Evolutionary conservation across 495 filamentous ascomycete species (phyloP), one percentile per base, ranked within the genome.

Genomic region (Neurospora sp.): DNA sequence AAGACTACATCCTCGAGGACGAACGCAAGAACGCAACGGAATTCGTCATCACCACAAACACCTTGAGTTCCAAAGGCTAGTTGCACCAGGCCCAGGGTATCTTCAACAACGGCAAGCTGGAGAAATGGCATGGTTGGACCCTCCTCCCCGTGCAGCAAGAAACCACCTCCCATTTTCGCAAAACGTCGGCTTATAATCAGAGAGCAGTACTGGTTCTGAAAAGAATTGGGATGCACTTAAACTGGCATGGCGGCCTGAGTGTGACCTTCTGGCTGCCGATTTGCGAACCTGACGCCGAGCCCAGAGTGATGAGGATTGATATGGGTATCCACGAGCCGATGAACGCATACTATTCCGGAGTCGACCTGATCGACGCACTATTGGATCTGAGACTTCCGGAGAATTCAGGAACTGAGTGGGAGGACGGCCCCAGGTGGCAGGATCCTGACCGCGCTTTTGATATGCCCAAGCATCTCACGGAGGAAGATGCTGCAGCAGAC

Each of bases 51-150:
- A 66, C 27, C 31, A 66, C 54, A 2, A 37, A 66, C 3, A 31
- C 54, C 54, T 31, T 66, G 54, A 66, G 54, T 66, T 4, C 54
- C 54, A 66, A 18, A 18, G 54, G 54, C 27, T 66, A 66, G 54
- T 66, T 66, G 54, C 54, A 66, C 54, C 54, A 35, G 27, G 39
- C 69, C 14, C 72, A 73, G 23, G 72, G 72, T 35, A 49, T 73
- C 14, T 70, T 73, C 38, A 16, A 70, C 39, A 66, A 49, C 11
- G 72, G 72, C 42, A 16, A 42, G 20, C 23, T 73, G 60, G 20
- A 23, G 20, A 70, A 23, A 23, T 73, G 60, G 39, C 72, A 73
- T 37, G 72, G 20, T 9, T 73, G 39, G 71, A 66, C 27, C 42
- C 71, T 38, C 14, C 37, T 62, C 42, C 18, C 42, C 3, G 38